Base-by-base conservation (phyloP, 192 early-diverging fungal species). In the Rhizophagus prolifer region DNA sequence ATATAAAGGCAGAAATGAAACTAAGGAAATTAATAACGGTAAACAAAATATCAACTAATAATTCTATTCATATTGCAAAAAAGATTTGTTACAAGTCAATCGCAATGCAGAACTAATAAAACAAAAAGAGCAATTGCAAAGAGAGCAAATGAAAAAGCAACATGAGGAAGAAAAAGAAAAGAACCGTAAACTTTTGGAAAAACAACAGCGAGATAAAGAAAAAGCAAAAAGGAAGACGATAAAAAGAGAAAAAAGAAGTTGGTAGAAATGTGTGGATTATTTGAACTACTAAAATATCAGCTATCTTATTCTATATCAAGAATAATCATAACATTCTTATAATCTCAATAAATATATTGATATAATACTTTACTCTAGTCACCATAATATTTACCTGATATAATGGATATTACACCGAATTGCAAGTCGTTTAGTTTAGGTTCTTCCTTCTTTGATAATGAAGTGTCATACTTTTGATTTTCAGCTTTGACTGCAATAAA, bases 91-190 rank as follows among this genome's bases (percentile, higher is more conserved):
- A 19, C 68, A 81, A 76, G 80, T 82, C 9, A 93, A 93, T 75
- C 83, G 76, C 28, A 93, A 93, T 77, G 83, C 85, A 1, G 86
- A 88, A 9, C 68, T 81, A 12, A 82, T 91, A 4, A 88, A 90
- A 77, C 82, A 91, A 46, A 83, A 85, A 58, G 92, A 93, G 41
- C 81, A 82, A 14, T 28, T 73, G 13, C 69, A 86, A 76, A 79
- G 87, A 66, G 81, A 82, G 10, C 77, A 84, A 62, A 85, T 86
- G 84, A 85, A 84, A 64, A 73, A 84, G 69, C 79, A 83, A 26
- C 79, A 76, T 46, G 85, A 87, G 61, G 81, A 71, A 50, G 86
- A 89, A 47, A 87, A 85, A 80, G 88, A 88, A 44, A 79, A 85
- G 30, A 88, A 87, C 62, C 84, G 85, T 66, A 61, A 79, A 59